phyloP scores from a whole-genome alignment of 768 basidiomycete genomes.

The Chalciporus chontae region DNA sequence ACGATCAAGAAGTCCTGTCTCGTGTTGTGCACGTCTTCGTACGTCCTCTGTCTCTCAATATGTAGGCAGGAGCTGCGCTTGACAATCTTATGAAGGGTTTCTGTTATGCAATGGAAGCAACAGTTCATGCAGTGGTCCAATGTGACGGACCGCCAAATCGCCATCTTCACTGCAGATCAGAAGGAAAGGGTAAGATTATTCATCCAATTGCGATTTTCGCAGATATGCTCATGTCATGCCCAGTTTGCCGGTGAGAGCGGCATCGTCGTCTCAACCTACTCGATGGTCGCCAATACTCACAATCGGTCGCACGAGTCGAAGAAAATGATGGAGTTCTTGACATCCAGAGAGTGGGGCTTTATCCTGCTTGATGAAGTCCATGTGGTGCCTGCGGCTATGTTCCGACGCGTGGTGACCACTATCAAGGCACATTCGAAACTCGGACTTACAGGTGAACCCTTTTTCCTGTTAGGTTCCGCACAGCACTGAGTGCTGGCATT shows the following conservation, averaged over 20 bases:
- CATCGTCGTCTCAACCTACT: slow-evolving; percentile 98
- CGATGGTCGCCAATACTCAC: slow-evolving; percentile 98
- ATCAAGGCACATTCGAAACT: slow-evolving; percentile 99
- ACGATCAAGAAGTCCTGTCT: slow-evolving; percentile 99
- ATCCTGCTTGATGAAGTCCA: slow-evolving; percentile 97
- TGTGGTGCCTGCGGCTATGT: slow-evolving; percentile 98
- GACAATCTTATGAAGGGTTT: slow-evolving; percentile 49
- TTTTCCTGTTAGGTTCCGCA: neutral
- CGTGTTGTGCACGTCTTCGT: slow-evolving; percentile 97
- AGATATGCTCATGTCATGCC: slow-evolving; percentile 3
- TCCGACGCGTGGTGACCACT: slow-evolving; percentile 94
- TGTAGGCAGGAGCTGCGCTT: slow-evolving; percentile 1
- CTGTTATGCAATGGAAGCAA: slow-evolving; percentile 98
- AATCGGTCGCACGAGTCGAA: slow-evolving; percentile 98
- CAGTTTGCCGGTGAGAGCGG: slow-evolving; percentile 97
- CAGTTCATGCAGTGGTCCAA: slow-evolving; percentile 99
- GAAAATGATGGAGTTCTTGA: slow-evolving; percentile 99
- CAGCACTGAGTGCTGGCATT: slow-evolving; percentile 2
- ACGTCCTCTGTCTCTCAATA: slow-evolving; percentile 33
- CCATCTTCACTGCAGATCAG: slow-evolving; percentile 95
- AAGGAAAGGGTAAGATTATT: slow-evolving; percentile 78
- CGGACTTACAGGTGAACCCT: slow-evolving; percentile 78
- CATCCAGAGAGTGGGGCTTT: slow-evolving; percentile 99
- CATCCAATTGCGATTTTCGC: neutral
- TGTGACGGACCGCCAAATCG: slow-evolving; percentile 93